Percentiles rank a stretch among this genome's conserved stretches.
These are phyloP conservation scores for Trichophyton mentagrophytes DNA, from an alignment of 2,329 filamentous ascomycete species.

Conservation along the genomic window DNA sequence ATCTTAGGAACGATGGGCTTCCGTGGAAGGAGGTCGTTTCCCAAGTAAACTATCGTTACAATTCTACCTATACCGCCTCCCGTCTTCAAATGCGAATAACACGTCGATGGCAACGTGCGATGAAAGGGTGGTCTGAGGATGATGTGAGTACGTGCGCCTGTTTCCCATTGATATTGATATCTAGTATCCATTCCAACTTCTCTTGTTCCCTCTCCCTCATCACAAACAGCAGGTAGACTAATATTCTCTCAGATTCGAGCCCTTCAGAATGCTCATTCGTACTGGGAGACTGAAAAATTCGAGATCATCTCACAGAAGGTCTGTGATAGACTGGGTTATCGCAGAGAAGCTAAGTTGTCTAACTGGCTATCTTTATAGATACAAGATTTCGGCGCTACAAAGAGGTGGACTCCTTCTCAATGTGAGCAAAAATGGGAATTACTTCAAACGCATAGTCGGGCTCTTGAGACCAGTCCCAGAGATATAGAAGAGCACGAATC, in stretches of 20 bases:
- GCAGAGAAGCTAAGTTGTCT: neutral
- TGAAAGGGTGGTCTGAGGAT: constrained; percentile 29
- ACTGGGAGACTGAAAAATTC: constrained; percentile 29
- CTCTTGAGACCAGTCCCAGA: constrained; percentile 1
- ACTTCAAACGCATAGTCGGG: constrained; percentile 4
- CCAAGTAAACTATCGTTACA: constrained; percentile 25
- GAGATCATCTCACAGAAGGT: constrained; percentile 30
- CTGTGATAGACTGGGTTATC: neutral
- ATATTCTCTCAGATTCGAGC: constrained; percentile 21
- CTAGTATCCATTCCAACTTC: neutral
- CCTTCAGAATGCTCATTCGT: constrained; percentile 25
- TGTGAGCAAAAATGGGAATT: constrained; percentile 20
- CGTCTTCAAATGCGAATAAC: constrained; percentile 32
- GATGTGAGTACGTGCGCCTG: constrained; percentile 32
- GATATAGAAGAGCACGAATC: neutral
- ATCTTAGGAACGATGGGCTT: constrained; percentile 24
- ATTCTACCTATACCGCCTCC: constrained; percentile 28
- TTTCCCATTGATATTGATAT: neutral
- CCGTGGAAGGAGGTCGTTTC: constrained; percentile 29
- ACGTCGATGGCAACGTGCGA: constrained; percentile 22
- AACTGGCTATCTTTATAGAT: constrained; percentile 12
- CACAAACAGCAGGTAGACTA: neutral
- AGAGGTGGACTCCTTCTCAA: constrained; percentile 24
- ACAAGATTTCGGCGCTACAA: constrained; percentile 24
- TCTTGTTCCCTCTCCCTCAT: neutral